Conservation (phyloP, 148 eudicot genomes). For the Camellia sinensis region DNA sequence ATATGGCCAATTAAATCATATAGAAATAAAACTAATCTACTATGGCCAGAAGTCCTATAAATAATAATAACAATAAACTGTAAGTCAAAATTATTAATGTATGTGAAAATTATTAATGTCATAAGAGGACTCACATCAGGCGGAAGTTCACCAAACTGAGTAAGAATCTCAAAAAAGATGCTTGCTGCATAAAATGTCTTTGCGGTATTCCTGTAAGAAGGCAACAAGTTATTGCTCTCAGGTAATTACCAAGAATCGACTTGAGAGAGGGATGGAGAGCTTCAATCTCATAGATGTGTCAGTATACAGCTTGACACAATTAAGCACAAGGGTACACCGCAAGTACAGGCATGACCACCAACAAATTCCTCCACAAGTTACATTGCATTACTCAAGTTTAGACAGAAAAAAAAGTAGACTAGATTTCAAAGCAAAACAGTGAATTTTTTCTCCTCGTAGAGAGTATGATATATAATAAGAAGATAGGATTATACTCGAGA, state of each 20-base stretch:
- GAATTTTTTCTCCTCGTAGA: not conserved
- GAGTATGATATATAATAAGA: not conserved
- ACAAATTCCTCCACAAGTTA: not conserved
- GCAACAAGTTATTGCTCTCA: constrained; percentile 11
- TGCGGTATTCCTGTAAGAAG: constrained; percentile 67
- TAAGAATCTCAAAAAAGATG: constrained; percentile 91
- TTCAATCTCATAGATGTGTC: not conserved
- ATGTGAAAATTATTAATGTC: too few relatives aligned
- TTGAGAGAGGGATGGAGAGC: not conserved
- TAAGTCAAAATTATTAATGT: not conserved
- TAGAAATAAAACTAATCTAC: not conserved
- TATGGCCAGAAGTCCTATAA: not conserved
- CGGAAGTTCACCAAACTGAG: constrained; percentile 81
- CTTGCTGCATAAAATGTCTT: constrained; percentile 98
- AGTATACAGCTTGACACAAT: not conserved
- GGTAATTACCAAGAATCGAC: not conserved
- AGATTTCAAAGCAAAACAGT: not conserved
- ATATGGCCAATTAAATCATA: not conserved
- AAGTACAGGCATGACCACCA: not conserved
- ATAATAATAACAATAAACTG: not conserved
- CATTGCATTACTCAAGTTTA: not conserved
- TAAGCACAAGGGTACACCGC: not conserved
- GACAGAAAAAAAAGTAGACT: not conserved
- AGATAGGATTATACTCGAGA: too few relatives aligned
- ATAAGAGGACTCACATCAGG: constrained; percentile 71